Conservation (phyloP, 495 filamentous ascomycete species). For the Hypoxylon perforatum region DNA sequence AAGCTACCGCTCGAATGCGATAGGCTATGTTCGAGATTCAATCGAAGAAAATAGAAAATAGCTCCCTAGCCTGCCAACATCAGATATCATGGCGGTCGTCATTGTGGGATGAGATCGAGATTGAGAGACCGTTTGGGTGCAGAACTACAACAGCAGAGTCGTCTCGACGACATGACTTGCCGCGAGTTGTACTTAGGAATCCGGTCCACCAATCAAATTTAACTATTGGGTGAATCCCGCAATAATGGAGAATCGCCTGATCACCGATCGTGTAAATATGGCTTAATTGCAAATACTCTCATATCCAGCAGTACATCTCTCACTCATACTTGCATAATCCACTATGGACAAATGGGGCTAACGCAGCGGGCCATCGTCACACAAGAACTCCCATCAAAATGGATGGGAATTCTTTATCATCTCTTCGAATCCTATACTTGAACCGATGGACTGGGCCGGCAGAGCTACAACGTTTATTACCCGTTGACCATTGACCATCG, state of each 20-base stretch:
- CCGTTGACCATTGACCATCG: not conserved
- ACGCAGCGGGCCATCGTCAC: too few relatives aligned
- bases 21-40: conserved; percentile 34
- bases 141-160: conserved; percentile 2
- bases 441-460: not conserved
- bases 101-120: conserved; percentile 46
- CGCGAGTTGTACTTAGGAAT: conserved; percentile 1
- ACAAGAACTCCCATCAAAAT: conserved; percentile 21
- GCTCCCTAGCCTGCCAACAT: not conserved
- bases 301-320: not conserved
- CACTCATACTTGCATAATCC: not conserved
- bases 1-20: conserved; percentile 12
- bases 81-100: conserved; percentile 28
- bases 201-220: conserved; percentile 21
- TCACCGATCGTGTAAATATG: not conserved
- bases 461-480: not conserved
- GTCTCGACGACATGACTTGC: conserved; percentile 1
- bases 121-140: conserved; percentile 2
- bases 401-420: conserved; percentile 32
- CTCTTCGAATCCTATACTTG: not conserved
- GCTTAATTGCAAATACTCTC: not conserved
- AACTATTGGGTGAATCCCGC: conserved; percentile 29
- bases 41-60: conserved; percentile 8
- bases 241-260: conserved; percentile 34
- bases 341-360: too few relatives aligned